A percentile compares a stretch with the other conserved stretches of the same genome.
These are phyloP conservation scores for Phytopythium cucurbitacearum DNA, from an alignment of 352 stramenopile species.

Conservation along the genomic window DNA sequence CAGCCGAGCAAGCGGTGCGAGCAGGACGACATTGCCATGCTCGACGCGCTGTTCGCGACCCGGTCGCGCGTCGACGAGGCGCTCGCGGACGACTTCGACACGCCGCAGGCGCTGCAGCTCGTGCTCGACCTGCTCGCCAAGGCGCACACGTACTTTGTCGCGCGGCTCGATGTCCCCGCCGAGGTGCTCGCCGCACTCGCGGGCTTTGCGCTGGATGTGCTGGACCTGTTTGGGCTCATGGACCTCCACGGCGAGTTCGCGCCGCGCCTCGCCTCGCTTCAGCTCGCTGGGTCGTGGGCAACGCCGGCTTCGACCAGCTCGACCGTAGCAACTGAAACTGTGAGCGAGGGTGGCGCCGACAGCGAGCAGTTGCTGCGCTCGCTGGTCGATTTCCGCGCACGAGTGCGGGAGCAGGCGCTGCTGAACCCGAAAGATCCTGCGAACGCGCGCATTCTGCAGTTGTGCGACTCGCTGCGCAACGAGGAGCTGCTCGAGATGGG, in stretches of 20 bases:
- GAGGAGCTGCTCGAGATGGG: slow-evolving; percentile 45
- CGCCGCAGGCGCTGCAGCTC: slow-evolving; percentile 56
- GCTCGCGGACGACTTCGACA: slow-evolving; percentile 89
- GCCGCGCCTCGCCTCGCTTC: background rate
- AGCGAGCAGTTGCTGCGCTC: slow-evolving; percentile 35
- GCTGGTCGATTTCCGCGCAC: slow-evolving; percentile 59
- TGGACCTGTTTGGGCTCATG: slow-evolving; percentile 68
- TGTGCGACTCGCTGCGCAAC: slow-evolving; percentile 67
- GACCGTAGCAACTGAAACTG: background rate
- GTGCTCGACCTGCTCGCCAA: slow-evolving; percentile 70
- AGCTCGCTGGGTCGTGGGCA: slow-evolving; percentile 1
- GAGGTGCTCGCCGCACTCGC: slow-evolving; percentile 56
- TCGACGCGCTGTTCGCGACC: slow-evolving; percentile 43
- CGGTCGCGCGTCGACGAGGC: slow-evolving; percentile 52
- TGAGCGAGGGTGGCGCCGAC: slow-evolving; percentile 13
- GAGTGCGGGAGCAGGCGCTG: slow-evolving; percentile 53
- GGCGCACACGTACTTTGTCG: slow-evolving; percentile 54
- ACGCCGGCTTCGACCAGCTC: background rate
- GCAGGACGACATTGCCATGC: slow-evolving; percentile 46
- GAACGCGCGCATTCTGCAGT: slow-evolving; percentile 38
- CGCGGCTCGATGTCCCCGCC: slow-evolving; percentile 27
- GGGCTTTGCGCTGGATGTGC: slow-evolving; percentile 62
- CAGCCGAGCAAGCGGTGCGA: slow-evolving; percentile 39
- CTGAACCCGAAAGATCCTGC: slow-evolving; percentile 30
- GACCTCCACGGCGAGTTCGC: slow-evolving; percentile 50